Base-by-base conservation (phyloP, 2,329 filamentous ascomycete genomes). In the Truncatella angustata region DNA sequence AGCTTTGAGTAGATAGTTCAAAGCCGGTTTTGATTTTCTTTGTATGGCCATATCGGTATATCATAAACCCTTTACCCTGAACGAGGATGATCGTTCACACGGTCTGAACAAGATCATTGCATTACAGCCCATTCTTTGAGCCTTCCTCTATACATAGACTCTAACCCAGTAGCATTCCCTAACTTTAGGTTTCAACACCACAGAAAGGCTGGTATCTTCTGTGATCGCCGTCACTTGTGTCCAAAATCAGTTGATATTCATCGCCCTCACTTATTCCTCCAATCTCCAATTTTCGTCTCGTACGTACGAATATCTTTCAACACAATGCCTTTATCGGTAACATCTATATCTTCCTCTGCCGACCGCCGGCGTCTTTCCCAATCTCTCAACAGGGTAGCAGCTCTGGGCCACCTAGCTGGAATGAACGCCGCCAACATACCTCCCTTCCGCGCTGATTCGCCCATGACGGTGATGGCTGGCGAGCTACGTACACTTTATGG, bases 381-480 rank as follows among this genome's bases (percentile, higher is more conserved):
- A 20, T 52, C 50, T 5, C 34, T 52, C 21, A 45, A 44, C 4
- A 32, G 50, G 14, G 44, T 52, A 14, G 43, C 50, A 21, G 26
- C 20, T 4, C 43, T 52, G 12, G 50, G 50, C 21, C 21, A 28
- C 4, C 35, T 39, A 5, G 18, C 30, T 14, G 46, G 46, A 18
- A 49, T 39, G 7, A 34, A 49, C 35, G 7, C 32, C 16, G 18
- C 32, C 20, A 24, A 7, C 2, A 9, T 39, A 21, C 35, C 46
- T 9, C 30, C 30, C 4, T 26, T 37, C 14, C 46, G 46, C 7
- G 28, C 43, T 16, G 36, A 32, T 24, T 47, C 50, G 5, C 50
- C 50, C 6, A 20, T 54, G 28, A 52, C 49, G 12, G 44, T 50
- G 14, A 45, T 54, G 34, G 37, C 49, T 28, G 43, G 43, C 14